These are phyloP conservation scores for Volvox carteri DNA, from an alignment of 163 green algal species.

Conservation along the genomic window DNA sequence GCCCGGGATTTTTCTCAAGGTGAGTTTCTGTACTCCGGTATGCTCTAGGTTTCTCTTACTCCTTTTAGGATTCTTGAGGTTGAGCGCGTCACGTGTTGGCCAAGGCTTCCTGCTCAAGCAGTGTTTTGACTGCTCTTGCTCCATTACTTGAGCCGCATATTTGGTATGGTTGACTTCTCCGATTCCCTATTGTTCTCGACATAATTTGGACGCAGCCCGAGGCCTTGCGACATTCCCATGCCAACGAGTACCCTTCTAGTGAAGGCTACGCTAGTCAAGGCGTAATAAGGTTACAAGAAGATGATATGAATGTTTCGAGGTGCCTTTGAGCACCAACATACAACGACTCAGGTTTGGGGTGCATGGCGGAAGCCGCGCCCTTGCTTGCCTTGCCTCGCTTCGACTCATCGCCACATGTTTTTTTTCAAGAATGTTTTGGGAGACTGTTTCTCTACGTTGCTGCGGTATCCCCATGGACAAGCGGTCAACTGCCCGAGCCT, in stretches of 20 bases:
- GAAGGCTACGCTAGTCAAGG: conserved; percentile 36
- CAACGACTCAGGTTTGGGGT: background rate
- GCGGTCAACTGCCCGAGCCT: conserved; percentile 3
- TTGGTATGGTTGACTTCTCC: too few species aligned
- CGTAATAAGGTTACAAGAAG: conserved; percentile 26
- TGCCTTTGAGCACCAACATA: background rate
- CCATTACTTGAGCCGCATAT: too few species aligned
- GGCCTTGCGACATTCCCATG: conserved; percentile 45
- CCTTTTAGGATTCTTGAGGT: too few species aligned
- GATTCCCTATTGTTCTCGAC: too few species aligned
- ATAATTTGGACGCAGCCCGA: conserved; percentile 25
- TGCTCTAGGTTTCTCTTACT: background rate
- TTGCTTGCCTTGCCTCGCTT: conserved; percentile 4
- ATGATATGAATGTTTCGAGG: background rate
- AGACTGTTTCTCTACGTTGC: background rate
- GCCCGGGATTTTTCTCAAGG: conserved; percentile 50
- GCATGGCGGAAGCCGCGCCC: background rate
- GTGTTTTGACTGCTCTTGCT: too few species aligned
- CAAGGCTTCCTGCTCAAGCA: too few species aligned
- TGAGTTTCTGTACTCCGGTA: background rate
- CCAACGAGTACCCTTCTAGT: conserved; percentile 20
- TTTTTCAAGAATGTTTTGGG: background rate
- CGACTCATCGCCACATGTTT: conserved; percentile 10
- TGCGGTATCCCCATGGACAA: background rate
- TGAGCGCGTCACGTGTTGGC: too few species aligned